Conservation (phyloP, 169 alveolate species). For the Perkinsus olseni region DNA sequence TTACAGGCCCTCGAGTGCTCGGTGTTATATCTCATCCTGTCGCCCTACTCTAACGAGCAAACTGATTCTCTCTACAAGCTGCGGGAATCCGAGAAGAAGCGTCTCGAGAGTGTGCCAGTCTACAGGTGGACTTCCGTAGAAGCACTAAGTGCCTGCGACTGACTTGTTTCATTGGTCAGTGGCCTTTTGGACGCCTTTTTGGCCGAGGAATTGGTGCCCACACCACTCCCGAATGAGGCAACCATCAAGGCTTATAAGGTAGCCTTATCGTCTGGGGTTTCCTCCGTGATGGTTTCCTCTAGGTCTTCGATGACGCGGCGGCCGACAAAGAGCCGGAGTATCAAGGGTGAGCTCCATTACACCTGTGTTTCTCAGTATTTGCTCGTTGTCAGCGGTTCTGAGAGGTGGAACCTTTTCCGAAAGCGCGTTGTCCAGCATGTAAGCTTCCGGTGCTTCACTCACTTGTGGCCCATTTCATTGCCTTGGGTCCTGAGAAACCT, state of each 20-base stretch:
- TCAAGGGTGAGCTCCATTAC: background rate
- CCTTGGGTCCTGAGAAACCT: too few relatives aligned
- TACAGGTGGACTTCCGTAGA: background rate
- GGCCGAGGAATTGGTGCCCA: background rate
- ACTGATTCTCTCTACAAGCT: background rate
- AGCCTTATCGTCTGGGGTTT: background rate
- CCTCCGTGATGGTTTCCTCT: background rate
- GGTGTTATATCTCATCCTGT: background rate
- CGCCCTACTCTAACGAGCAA: background rate
- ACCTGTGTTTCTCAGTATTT: background rate
- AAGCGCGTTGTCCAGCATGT: background rate
- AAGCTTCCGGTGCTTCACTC: background rate
- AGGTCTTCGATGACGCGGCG: background rate
- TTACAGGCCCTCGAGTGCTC: background rate
- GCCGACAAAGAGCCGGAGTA: background rate
- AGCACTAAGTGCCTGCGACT: background rate
- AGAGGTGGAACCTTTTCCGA: background rate
- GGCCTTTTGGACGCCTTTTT: background rate
- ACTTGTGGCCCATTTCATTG: too few relatives aligned
- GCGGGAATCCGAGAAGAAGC: background rate
- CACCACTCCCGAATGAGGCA: background rate
- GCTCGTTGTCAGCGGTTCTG: background rate
- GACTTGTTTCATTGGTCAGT: background rate
- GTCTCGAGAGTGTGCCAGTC: background rate
- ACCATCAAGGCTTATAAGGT: background rate